phyloP scores from a whole-genome alignment of 805 yeast genomes.

The Kuraishia borneana region DNA sequence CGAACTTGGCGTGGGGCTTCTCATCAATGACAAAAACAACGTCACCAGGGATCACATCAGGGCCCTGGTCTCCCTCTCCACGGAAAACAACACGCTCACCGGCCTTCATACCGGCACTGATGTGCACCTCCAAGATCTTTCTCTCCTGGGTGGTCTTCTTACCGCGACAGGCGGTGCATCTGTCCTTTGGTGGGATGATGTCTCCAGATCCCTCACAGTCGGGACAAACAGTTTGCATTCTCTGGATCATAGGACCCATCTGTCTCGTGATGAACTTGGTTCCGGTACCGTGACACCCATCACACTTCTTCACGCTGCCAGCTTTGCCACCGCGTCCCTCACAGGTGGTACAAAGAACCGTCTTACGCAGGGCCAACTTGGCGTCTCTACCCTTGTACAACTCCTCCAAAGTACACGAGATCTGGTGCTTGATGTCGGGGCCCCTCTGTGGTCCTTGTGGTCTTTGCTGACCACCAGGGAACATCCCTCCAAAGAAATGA shows the following conservation, averaged over 20 bases:
- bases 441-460: slow-evolving; percentile 83
- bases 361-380: slow-evolving; percentile 88
- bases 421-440: slow-evolving; percentile 82
- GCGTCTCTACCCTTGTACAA: slow-evolving; percentile 89
- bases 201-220: slow-evolving; percentile 90
- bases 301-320: slow-evolving; percentile 80
- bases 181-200: slow-evolving; percentile 74
- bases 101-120: slow-evolving; percentile 94
- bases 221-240: slow-evolving; percentile 92
- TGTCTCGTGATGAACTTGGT: slow-evolving; percentile 86
- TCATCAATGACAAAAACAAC: slow-evolving; percentile 87
- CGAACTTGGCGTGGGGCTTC: slow-evolving; percentile 73
- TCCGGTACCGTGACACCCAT: slow-evolving; percentile 87
- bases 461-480: slow-evolving; percentile 50
- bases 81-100: slow-evolving; percentile 85
- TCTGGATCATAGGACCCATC: slow-evolving; percentile 99
- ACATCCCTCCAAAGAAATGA: slow-evolving; percentile 49
- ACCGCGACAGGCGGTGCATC: slow-evolving; percentile 83
- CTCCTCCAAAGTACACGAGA: slow-evolving; percentile 83
- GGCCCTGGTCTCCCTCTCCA: slow-evolving; percentile 98
- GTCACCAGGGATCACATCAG: slow-evolving; percentile 92
- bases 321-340: slow-evolving; percentile 95
- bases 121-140: slow-evolving; percentile 87
- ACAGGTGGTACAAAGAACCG: slow-evolving; percentile 79
- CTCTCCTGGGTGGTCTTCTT: slow-evolving; percentile 80